Base-by-base conservation (phyloP, 75 land plant genomes). In the Cunninghamia lanceolata region DNA sequence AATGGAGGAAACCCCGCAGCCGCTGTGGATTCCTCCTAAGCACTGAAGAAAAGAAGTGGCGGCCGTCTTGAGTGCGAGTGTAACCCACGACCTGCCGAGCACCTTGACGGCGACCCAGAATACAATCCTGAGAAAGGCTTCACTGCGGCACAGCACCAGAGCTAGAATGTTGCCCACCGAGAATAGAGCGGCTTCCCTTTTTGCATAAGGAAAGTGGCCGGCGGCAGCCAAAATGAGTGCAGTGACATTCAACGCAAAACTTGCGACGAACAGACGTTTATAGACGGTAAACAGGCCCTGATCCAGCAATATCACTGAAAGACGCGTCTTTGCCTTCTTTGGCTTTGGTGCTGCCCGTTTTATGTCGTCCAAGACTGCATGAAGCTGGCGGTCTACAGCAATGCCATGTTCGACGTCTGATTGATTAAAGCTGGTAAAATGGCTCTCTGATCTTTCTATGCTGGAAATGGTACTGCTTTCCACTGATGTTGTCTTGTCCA, bases 251-350 rank as follows among this genome's bases (percentile, higher is more conserved):
- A 89, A 2, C 0, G 86, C 56, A 28, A 92, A 46, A 74, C 86
- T 83, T 11, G 88, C 66, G 3, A 82, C 47, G 50, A 93, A 92
- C 46, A 92, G 88, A 1, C 93, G 85, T 82, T 92, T 93, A 87
- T 93, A 93, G 50, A 93, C 89, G 0, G 93, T 92, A 89, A 93
- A 90, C 5, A 90, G 85, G 4, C 93, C 95, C 76, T 93, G 95
- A 83, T 93, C 91, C 3, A 92, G 89, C 43, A 93, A 87, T 56
- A 92, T 90, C 28, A 91, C 82, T 0, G 90, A 90, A 0, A 92
- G 68, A 46, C 95, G 86, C n/a, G 91, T 82, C 34, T 81, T 9
- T 17, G 52, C 36, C n/a, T 82, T 82, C 19, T 34, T 36, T 5
- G 77, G 19, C 15, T 30, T 21, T 21, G 17, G 95, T 2, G 95